Percentiles rank a stretch among this genome's conserved stretches.
Evolutionary conservation across 306 rosid genomes (phyloP).

Genomic region (Alnus glutinosa): DNA sequence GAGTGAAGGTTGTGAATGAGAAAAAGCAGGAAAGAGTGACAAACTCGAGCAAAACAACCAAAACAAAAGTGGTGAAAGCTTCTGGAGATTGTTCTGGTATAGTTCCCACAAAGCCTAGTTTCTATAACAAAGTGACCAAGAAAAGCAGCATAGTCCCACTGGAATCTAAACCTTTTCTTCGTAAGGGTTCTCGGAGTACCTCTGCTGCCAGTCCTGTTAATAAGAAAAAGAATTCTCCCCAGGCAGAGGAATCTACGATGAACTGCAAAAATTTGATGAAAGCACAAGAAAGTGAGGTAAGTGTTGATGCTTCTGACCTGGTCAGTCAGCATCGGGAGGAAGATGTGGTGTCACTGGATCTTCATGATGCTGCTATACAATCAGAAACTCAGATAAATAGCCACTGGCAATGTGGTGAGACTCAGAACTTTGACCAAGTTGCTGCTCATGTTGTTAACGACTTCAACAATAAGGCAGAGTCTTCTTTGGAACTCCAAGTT

Average conservation of each 20-base stretch:
- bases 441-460: constrained; percentile 38
- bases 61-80: constrained; percentile 46
- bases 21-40: constrained; percentile 49
- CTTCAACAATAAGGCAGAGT: constrained; percentile 45
- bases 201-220: constrained; percentile 45
- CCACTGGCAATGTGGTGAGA: constrained; percentile 42
- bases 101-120: constrained; percentile 50
- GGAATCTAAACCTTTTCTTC: constrained; percentile 88
- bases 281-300: constrained; percentile 50
- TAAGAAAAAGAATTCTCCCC: constrained; percentile 61
- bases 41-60: constrained; percentile 55
- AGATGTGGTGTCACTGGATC: constrained; percentile 35
- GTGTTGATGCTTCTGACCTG: constrained; percentile 49
- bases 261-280: constrained; percentile 46
- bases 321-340: constrained; percentile 55
- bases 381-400: constrained; percentile 48
- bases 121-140: constrained; percentile 66
- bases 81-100: constrained; percentile 52
- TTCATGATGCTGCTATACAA: constrained; percentile 46
- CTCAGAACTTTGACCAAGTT: constrained; percentile 44
- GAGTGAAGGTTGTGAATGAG: constrained; percentile 52
- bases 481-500: constrained; percentile 45
- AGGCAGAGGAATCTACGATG: constrained; percentile 45
- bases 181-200: constrained; percentile 71
- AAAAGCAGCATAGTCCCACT: constrained; percentile 93